Evolutionary conservation across 2,329 filamentous ascomycete species (phyloP).

Genomic region (Paecilomyces variotii): DNA sequence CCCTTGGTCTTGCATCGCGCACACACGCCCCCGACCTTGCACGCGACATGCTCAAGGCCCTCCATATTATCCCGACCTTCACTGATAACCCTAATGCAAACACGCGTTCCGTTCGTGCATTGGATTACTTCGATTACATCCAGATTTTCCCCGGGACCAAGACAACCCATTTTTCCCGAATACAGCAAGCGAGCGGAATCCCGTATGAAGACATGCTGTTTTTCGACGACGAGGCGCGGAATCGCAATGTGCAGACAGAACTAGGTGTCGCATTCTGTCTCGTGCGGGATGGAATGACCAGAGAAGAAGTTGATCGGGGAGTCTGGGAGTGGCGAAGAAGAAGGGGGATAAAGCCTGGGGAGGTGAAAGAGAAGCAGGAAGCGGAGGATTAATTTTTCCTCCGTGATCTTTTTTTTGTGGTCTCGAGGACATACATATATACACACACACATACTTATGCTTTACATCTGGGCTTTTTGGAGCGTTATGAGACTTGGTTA

Average conservation of each 20-base stretch:
- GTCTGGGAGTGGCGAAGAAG: slow-evolving; percentile 73
- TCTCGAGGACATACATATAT: neutral
- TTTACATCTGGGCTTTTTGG: neutral
- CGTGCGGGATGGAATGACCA: slow-evolving; percentile 69
- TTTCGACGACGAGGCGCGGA: slow-evolving; percentile 86
- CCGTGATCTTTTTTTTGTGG: slow-evolving; percentile 13
- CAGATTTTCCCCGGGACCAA: slow-evolving; percentile 70
- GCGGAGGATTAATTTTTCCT: slow-evolving; percentile 10
- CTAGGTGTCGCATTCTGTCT: slow-evolving; percentile 80
- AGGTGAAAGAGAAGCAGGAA: slow-evolving; percentile 7
- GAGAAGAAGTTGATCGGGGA: slow-evolving; percentile 69
- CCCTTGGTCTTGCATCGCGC: slow-evolving; percentile 68
- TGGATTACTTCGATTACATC: slow-evolving; percentile 49
- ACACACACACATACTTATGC: too few species aligned
- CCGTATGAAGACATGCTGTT: slow-evolving; percentile 82
- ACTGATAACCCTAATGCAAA: slow-evolving; percentile 31
- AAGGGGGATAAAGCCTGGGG: slow-evolving; percentile 43
- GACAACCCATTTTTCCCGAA: slow-evolving; percentile 70
- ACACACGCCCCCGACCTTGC: slow-evolving; percentile 74
- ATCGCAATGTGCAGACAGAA: slow-evolving; percentile 65
- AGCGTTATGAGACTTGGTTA: neutral
- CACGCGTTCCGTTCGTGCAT: slow-evolving; percentile 40
- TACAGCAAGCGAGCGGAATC: slow-evolving; percentile 64
- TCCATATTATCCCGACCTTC: slow-evolving; percentile 51
- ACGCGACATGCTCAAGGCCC: slow-evolving; percentile 66